Percentiles rank a stretch among this genome's conserved stretches.
Evolutionary conservation across 2,329 filamentous ascomycete species (phyloP).

Genomic region (Microdochium trichocladiopsis): DNA sequence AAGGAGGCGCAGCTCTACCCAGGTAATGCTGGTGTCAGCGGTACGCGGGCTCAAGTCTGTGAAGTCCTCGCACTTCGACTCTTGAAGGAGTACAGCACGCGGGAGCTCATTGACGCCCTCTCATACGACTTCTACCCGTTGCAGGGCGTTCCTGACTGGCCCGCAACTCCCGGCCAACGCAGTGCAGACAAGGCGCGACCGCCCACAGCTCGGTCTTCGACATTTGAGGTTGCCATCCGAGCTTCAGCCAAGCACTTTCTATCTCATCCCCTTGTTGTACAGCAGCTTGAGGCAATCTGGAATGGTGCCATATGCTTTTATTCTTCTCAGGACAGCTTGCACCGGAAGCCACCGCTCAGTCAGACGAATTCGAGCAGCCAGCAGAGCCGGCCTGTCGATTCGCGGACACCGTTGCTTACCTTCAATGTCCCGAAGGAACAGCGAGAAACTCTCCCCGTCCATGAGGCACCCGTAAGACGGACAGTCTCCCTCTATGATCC

Average conservation of each 20-base stretch:
- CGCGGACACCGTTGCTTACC: slow-evolving; percentile 44
- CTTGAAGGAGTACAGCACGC: slow-evolving; percentile 80
- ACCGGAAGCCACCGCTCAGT: slow-evolving; percentile 45
- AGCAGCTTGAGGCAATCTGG: slow-evolving; percentile 96
- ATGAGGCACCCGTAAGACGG: slow-evolving; percentile 47
- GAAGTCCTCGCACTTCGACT: slow-evolving; percentile 86
- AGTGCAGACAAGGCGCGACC: slow-evolving; percentile 27
- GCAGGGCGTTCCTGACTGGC: slow-evolving; percentile 60
- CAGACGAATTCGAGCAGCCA: slow-evolving; percentile 11
- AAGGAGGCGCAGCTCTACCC: slow-evolving; percentile 81
- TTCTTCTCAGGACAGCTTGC: slow-evolving; percentile 77
- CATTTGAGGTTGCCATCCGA: slow-evolving; percentile 86
- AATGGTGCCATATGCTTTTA: slow-evolving; percentile 93
- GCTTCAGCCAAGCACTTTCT: slow-evolving; percentile 90
- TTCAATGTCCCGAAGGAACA: slow-evolving; percentile 23
- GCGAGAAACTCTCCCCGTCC: slow-evolving; percentile 18
- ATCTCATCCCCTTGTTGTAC: slow-evolving; percentile 83
- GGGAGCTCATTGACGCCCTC: slow-evolving; percentile 87
- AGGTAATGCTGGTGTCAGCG: slow-evolving; percentile 76
- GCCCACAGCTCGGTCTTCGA: slow-evolving; percentile 74
- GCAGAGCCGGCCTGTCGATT: slow-evolving; percentile 28
- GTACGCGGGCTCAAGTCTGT: slow-evolving; percentile 80
- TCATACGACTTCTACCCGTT: slow-evolving; percentile 94
- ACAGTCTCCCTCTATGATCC: slow-evolving; percentile 88
- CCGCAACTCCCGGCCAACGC: slow-evolving; percentile 25